Evolutionary conservation across 2,329 filamentous ascomycete species (phyloP).

Genomic region (Stagonosporopsis cucurbitacearum): DNA sequence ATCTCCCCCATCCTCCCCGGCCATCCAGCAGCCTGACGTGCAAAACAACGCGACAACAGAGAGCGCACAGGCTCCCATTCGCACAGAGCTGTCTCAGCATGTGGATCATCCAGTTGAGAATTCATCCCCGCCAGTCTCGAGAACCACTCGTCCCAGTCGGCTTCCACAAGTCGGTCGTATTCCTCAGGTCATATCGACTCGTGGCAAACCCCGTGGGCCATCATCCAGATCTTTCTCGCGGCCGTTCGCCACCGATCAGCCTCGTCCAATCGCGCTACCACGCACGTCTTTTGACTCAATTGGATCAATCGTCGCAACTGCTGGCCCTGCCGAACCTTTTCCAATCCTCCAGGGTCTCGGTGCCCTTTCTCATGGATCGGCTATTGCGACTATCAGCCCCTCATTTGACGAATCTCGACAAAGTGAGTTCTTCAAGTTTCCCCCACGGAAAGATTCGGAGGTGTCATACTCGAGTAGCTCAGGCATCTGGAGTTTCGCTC

Average conservation of each 20-base stretch:
- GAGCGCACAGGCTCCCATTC: neutral
- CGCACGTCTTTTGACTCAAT: constrained; percentile 45
- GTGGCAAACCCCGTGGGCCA: constrained; percentile 67
- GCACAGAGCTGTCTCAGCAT: constrained; percentile 3
- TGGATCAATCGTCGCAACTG: constrained; percentile 34
- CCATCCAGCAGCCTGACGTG: constrained; percentile 26
- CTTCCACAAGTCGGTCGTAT: constrained; percentile 85
- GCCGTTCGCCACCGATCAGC: constrained; percentile 67
- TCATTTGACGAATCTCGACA: constrained; percentile 38
- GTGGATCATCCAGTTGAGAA: constrained; percentile 2
- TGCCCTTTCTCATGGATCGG: constrained; percentile 47
- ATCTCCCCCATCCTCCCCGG: constrained; percentile 40
- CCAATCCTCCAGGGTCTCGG: constrained; percentile 44
- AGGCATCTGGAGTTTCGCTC: constrained; percentile 63
- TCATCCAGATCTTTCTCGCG: constrained; percentile 84
- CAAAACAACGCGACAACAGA: constrained; percentile 10
- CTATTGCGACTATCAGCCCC: constrained; percentile 45
- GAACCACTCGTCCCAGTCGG: constrained; percentile 63
- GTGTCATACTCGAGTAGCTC: constrained; percentile 71
- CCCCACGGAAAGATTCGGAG: constrained; percentile 74
- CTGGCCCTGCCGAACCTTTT: constrained; percentile 43
- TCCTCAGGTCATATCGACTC: constrained; percentile 76
- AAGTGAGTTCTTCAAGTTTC: constrained; percentile 76
- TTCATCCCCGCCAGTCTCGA: constrained; percentile 32
- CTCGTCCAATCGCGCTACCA: constrained; percentile 43